Evolutionary conservation across 2,329 filamentous ascomycete species (phyloP), one percentile per base, ranked within the genome.

Genomic region (Neopestalotiopsis rosae): DNA sequence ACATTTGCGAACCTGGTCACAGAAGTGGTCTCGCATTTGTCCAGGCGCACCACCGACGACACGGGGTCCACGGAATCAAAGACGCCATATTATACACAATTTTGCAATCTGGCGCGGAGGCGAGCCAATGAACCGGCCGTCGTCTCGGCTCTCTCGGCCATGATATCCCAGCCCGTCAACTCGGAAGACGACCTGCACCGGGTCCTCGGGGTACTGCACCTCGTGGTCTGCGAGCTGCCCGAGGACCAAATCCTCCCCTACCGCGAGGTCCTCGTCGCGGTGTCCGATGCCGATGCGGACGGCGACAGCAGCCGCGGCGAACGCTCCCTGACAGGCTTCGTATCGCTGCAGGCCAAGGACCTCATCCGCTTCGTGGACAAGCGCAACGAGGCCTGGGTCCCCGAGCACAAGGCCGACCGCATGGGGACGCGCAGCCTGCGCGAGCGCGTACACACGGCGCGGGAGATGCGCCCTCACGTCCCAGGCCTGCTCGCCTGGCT

Each of bases 321-420:
- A 20, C 32, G 28, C 28, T 12, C 9, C n/a, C 12, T 14, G 4
- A 20, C 30, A 5, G 59, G 14, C 14, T 62, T 17, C 7, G 10
- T 62, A 17, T 28, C 32, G 14, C 30, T 13, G 30, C 59, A 62
- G 59, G 17, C 30, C 7, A 14, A 20, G 5, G 59, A 34, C 5
- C 9, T 40, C 17, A 5, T 62, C 7, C 59, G 59, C 28, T 62
- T 62, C 32, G 34, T 62, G 59, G 59, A 62, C 32, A 17, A 40
- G 5, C 59, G 59, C n/a, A 30, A 34, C n/a, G 59, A 62, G n/a
- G 59, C 20, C 34, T 62, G 59, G 59, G 59, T 40, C n/a, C 32
- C 59, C 32, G 59, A 13, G 59, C 32, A 38, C 59, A 62, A 40
- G 34, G 59, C 14, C 4, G 59, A 62, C n/a, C 13, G 9, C 32